These are phyloP conservation scores for Fraxinus xanthoxyloides DNA, from an alignment of 305 asterid genomes.

Conservation along the genomic window DNA sequence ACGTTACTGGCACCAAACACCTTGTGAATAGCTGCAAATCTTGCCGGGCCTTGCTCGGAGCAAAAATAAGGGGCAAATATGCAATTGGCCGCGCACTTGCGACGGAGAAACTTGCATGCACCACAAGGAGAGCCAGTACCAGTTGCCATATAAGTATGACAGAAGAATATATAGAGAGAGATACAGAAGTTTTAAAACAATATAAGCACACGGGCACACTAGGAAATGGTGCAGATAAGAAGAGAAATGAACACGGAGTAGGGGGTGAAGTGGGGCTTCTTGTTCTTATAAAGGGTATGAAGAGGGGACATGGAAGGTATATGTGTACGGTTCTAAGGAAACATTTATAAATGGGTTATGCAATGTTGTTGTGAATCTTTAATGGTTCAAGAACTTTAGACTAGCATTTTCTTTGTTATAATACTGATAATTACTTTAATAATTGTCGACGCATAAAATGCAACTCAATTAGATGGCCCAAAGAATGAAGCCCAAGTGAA, in stretches of 20 bases:
- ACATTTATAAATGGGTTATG: slow-evolving; percentile 78
- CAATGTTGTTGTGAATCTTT: slow-evolving; percentile 24
- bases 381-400: slow-evolving; percentile 12
- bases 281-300: slow-evolving; percentile 32
- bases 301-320: slow-evolving; percentile 57
- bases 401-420: background rate
- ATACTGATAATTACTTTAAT: background rate
- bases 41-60: slow-evolving; percentile 66
- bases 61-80: slow-evolving; percentile 69
- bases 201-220: slow-evolving; percentile 56
- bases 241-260: background rate
- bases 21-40: slow-evolving; percentile 78
- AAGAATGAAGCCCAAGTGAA: too few species aligned
- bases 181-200: background rate
- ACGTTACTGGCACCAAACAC: slow-evolving; percentile 87
- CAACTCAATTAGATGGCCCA: too few species aligned
- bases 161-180: background rate
- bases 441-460: too few species aligned
- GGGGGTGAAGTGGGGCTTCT: slow-evolving; percentile 12
- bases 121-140: slow-evolving; percentile 72
- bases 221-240: slow-evolving; percentile 49
- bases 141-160: slow-evolving; percentile 24
- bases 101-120: slow-evolving; percentile 79
- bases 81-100: slow-evolving; percentile 70
- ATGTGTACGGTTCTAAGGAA: slow-evolving; percentile 63